Evolutionary conservation across 2,329 filamentous ascomycete species (phyloP).

Genomic region (Berkeleyomyces rouxiae): DNA sequence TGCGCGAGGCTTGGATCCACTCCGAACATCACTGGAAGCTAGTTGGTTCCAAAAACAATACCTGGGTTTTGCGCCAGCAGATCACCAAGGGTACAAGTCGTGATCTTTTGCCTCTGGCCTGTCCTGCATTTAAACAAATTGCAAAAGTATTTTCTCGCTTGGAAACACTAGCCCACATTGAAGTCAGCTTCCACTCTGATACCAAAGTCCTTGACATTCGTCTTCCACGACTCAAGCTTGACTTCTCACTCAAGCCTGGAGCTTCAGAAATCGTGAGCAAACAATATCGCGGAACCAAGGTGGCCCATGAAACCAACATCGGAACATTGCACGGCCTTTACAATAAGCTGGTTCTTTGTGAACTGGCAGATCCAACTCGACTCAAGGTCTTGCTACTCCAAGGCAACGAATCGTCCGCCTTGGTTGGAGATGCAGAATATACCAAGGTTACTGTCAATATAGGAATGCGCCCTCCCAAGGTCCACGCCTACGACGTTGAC

Average conservation of each 20-base stretch:
- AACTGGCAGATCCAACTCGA: constrained; percentile 12
- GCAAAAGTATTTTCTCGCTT: not conserved
- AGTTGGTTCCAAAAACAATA: not conserved
- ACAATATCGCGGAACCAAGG: constrained; percentile 32
- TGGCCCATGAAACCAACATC: constrained; percentile 31
- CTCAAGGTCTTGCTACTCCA: constrained; percentile 23
- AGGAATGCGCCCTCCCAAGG: constrained; percentile 1
- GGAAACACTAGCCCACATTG: not conserved
- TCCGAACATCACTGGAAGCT: constrained; percentile 17
- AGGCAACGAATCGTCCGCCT: not conserved
- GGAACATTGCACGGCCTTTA: constrained; percentile 32
- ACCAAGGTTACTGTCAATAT: not conserved
- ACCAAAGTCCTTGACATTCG: constrained; percentile 23
- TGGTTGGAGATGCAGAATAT: not conserved
- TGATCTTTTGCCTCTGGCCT: not conserved
- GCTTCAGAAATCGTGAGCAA: constrained; percentile 24
- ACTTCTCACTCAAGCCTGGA: constrained; percentile 26
- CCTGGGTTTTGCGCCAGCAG: constrained; percentile 16
- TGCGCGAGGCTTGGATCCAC: constrained; percentile 18
- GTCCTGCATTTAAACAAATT: not conserved
- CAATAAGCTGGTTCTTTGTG: constrained; percentile 31
- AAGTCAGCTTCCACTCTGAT: not conserved
- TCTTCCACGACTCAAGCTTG: constrained; percentile 30
- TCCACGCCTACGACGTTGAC: constrained; percentile 34
- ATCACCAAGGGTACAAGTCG: not conserved